A percentile compares a stretch with the other conserved stretches of the same genome.
phyloP scores from a whole-genome alignment of 2,329 filamentous ascomycete species.

The Monosporascus sp. region DNA sequence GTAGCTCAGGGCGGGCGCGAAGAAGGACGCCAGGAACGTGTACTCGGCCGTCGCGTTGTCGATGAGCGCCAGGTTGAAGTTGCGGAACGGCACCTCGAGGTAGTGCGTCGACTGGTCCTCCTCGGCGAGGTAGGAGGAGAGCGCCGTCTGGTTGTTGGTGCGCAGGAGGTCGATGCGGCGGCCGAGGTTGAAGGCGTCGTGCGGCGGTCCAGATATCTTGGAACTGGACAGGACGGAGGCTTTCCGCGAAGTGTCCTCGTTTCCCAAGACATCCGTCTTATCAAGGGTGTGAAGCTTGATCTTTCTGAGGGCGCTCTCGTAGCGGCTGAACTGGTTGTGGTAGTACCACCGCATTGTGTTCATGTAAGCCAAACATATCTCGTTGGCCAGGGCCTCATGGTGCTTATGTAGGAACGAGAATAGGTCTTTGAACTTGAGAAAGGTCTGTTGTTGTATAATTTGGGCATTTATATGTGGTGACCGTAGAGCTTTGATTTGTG shows the following conservation, averaged over 20 bases:
- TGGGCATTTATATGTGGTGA: conserved; percentile 97
- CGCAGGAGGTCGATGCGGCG: conserved; percentile 78
- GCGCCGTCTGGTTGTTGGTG: conserved; percentile 64
- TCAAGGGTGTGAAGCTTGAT: conserved; percentile 79
- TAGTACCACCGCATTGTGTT: conserved; percentile 99
- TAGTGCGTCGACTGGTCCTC: conserved; percentile 84
- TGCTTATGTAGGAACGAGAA: conserved; percentile 80
- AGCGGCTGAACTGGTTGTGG: conserved; percentile 81
- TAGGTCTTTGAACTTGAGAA: conserved; percentile 82
- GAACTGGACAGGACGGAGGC: conserved; percentile 50
- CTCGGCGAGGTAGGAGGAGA: conserved; percentile 86
- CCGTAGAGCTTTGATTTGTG: conserved; percentile 87
- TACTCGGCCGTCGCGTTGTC: conserved; percentile 96
- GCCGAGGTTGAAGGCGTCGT: conserved; percentile 87
- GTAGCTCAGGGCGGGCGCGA: conserved; percentile 70
- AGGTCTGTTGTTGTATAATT: conserved; percentile 89
- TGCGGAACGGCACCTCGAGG: conserved; percentile 83
- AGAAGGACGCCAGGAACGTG: conserved; percentile 86
- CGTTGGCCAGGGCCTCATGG: conserved; percentile 76
- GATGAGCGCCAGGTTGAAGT: conserved; percentile 88
- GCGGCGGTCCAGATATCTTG: conserved; percentile 51
- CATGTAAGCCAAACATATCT: conserved; percentile 89
- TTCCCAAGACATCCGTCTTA: conserved; percentile 74
- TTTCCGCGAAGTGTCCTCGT: conserved; percentile 67
- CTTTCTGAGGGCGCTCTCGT: conserved; percentile 76